These are phyloP conservation scores for Ceratocystiopsis minuta DNA, from an alignment of 2,329 filamentous ascomycete species.

Conservation along the genomic window DNA sequence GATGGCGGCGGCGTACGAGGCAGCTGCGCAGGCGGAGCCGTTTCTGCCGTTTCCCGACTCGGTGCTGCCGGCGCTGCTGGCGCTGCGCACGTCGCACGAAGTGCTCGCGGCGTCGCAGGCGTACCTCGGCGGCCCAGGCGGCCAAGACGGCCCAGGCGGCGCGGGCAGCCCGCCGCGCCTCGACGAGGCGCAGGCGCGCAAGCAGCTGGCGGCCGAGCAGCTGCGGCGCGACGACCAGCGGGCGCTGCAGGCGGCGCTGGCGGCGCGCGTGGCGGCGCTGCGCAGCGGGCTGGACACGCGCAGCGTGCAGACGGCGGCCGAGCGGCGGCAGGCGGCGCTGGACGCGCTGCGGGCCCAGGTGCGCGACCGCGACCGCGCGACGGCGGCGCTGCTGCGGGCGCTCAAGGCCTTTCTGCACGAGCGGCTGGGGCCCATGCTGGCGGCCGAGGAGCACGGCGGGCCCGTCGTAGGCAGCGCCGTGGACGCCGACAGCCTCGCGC, in stretches of 20 bases:
- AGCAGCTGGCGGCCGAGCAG: constrained; percentile 31
- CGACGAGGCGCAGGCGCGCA: constrained; percentile 24
- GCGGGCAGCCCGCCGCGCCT: constrained; percentile 18
- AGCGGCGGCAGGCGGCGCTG: constrained; percentile 46
- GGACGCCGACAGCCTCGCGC: constrained; percentile 38
- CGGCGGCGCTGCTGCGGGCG: constrained; percentile 39
- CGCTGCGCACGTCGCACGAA: constrained; percentile 47
- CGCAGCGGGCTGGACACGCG: constrained; percentile 37
- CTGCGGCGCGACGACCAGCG: constrained; percentile 35
- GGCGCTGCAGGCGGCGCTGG: constrained; percentile 32
- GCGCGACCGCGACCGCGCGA: constrained; percentile 40
- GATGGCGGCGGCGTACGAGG: constrained; percentile 48
- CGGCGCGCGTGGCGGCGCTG: constrained; percentile 40
- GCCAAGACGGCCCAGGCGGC: constrained; percentile 23
- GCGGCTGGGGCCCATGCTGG: constrained; percentile 55
- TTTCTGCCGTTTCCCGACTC: constrained; percentile 50
- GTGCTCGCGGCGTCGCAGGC: constrained; percentile 46
- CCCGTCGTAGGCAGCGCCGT: constrained; percentile 62
- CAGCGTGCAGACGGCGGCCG: constrained; percentile 34
- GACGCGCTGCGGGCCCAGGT: constrained; percentile 41
- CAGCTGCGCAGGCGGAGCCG: constrained; percentile 41
- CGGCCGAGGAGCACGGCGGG: constrained; percentile 67
- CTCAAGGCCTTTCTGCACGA: constrained; percentile 55
- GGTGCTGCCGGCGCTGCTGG: constrained; percentile 51
- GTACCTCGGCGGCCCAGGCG: constrained; percentile 33